Evolutionary conservation across 805 yeast genomes (phyloP), one percentile per base, ranked within the genome.

Genomic region (Yamadazyma ubonensis): DNA sequence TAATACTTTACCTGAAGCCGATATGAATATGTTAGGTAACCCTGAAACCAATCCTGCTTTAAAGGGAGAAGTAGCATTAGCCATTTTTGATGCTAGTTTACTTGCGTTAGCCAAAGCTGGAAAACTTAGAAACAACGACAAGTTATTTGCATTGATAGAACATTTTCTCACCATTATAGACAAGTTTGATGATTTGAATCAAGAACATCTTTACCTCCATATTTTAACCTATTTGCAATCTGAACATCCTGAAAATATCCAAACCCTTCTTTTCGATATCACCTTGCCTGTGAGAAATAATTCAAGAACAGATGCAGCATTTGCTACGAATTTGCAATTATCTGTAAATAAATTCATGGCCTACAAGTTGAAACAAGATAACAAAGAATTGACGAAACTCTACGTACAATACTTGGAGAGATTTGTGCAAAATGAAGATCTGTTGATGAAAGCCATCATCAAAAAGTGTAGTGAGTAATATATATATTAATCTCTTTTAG

Each of bases 1-100:
- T 54, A 79, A 81, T 41, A 75, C 76, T 38, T 71, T 90, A 46
- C 96, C 97, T 0, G 96, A 89, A 48, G 86, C 89, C 22, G 93
- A 89, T 55, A 73, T 87, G 69, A 82, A 80, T 52, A 81, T 87
- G 73, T 70, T 90, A 49, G 97, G 96, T 18, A 80, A 81, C 46
- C 81, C 83, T n/a, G 95, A 86, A 35, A 78, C 87, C 18, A 91
- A 48, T 79, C 81, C 68, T 79, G 91, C 68, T 63, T 80, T 53
- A 80, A 81, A 41, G 67, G 81, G 65, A 61, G 79, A 52, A 45
- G 68, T 69, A 21, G 73, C 71, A n/a, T 61, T 69, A 42, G 61
- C 73, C 1, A 55, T 67, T 5, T 69, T 61, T 53, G 62, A 63
- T 54, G 45, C 62, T 50, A 49, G 71, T 54, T 48, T 63, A 25